These are phyloP conservation scores for Alternaria sp. DNA, from an alignment of 2,329 filamentous ascomycete genomes.

Conservation along the genomic window DNA sequence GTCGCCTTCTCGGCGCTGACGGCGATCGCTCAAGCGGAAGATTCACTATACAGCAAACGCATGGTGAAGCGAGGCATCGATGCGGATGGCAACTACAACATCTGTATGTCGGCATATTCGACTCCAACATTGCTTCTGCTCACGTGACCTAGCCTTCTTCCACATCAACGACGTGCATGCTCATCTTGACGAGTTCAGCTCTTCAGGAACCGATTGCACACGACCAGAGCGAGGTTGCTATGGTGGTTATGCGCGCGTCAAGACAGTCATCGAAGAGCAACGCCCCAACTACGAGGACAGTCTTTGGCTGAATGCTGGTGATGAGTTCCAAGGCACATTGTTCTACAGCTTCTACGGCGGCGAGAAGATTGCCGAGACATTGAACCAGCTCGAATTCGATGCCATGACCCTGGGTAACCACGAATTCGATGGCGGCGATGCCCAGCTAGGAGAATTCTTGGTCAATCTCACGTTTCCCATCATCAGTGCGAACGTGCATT, in stretches of 20 bases:
- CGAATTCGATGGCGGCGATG: conserved; percentile 72
- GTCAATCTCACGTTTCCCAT: conserved; percentile 71
- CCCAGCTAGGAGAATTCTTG: conserved; percentile 68
- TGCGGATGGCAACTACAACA: conserved; percentile 46
- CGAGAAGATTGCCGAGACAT: conserved; percentile 72
- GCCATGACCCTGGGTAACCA: conserved; percentile 63
- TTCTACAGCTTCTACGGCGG: conserved; percentile 73
- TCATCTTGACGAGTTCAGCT: conserved; percentile 69
- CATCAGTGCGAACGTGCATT: conserved; percentile 69
- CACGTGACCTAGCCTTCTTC: conserved; percentile 62
- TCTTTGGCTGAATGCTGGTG: conserved; percentile 71
- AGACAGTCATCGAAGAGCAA: conserved; percentile 65
- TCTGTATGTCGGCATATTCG: conserved; percentile 31
- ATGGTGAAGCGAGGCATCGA: conserved; percentile 44
- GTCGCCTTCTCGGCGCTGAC: conserved; percentile 34
- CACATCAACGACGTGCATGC: conserved; percentile 75
- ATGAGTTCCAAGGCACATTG: conserved; percentile 73
- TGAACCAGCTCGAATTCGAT: conserved; percentile 72
- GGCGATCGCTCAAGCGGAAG: conserved; percentile 31
- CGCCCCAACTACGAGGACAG: conserved; percentile 67
- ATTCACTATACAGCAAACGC: conserved; percentile 41
- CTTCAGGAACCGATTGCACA: conserved; percentile 69
- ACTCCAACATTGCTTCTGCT: background rate
- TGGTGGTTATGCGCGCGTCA: conserved; percentile 71
- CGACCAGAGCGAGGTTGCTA: conserved; percentile 65